These are phyloP conservation scores for Komagataella populi DNA, from an alignment of 805 yeast genomes.

Conservation along the genomic window DNA sequence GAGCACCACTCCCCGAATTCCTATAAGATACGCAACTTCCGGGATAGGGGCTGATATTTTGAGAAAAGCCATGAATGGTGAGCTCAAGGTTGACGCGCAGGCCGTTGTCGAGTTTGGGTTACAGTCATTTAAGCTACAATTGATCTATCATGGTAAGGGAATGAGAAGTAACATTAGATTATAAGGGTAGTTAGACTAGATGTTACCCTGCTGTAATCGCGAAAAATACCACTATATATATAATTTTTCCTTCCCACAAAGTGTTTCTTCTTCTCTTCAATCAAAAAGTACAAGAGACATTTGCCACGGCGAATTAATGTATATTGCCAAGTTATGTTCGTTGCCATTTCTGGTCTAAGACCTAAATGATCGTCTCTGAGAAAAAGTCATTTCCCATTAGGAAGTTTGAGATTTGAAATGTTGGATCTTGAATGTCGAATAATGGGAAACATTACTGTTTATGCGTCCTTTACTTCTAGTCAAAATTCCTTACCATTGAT, in stretches of 20 bases:
- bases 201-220: neutral
- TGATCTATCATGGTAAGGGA: conserved; percentile 32
- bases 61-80: conserved; percentile 35
- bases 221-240: neutral
- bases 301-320: conserved; percentile 60
- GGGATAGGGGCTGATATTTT: conserved; percentile 37
- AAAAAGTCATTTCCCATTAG: conserved; percentile 32
- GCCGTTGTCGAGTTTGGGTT: conserved; percentile 27
- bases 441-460: conserved; percentile 19
- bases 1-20: conserved; percentile 33
- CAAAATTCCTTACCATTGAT: conserved; percentile 6
- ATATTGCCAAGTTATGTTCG: conserved; percentile 47
- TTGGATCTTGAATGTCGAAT: conserved; percentile 48
- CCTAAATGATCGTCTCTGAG: conserved; percentile 35
- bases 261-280: conserved; percentile 21
- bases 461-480: neutral
- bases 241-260: conserved; percentile 1
- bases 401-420: conserved; percentile 49
- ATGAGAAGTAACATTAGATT: conserved; percentile 25
- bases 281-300: conserved; percentile 50
- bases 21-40: conserved; percentile 26
- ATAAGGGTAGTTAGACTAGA: conserved; percentile 2
- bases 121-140: conserved; percentile 23
- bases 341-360: conserved; percentile 37
- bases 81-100: conserved; percentile 29